Conservation (phyloP, 257 asterid species). For the Plectranthus barbatus region DNA sequence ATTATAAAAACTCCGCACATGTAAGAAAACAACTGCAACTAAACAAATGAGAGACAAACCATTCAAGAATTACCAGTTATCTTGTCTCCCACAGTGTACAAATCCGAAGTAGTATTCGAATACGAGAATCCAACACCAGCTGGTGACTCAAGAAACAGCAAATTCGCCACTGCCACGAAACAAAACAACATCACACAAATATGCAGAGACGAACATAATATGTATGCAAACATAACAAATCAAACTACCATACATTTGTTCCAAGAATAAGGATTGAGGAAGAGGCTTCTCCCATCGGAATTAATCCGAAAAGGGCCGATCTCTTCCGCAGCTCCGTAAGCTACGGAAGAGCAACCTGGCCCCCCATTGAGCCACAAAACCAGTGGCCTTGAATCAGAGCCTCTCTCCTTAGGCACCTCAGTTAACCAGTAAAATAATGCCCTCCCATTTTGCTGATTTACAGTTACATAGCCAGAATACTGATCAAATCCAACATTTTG, state of each 20-base stretch:
- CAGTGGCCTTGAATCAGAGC: slow-evolving; percentile 72
- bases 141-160: slow-evolving; percentile 93
- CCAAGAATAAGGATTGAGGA: slow-evolving; percentile 80
- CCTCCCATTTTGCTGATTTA: slow-evolving; percentile 65
- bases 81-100: slow-evolving; percentile 69
- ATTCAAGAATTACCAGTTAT: slow-evolving; percentile 54
- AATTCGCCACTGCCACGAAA: slow-evolving; percentile 73
- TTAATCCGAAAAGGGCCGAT: slow-evolving; percentile 88
- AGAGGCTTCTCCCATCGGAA: slow-evolving; percentile 79
- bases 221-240: not conserved
- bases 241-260: slow-evolving; percentile 60
- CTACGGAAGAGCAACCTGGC: slow-evolving; percentile 98
- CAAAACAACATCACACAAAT: slow-evolving; percentile 2
- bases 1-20: too few relatives aligned
- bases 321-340: slow-evolving; percentile 93
- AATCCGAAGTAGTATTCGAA: slow-evolving; percentile 82
- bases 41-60: not conserved
- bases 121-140: slow-evolving; percentile 99
- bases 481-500: slow-evolving; percentile 54
- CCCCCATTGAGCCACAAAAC: slow-evolving; percentile 98
- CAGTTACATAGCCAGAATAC: slow-evolving; percentile 81
- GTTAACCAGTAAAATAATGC: slow-evolving; percentile 91
- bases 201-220: not conserved
- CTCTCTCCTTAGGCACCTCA: slow-evolving; percentile 52
- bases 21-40: not conserved